Conservation (phyloP, 2,329 filamentous ascomycete genomes). For the Amauroascus niger region DNA sequence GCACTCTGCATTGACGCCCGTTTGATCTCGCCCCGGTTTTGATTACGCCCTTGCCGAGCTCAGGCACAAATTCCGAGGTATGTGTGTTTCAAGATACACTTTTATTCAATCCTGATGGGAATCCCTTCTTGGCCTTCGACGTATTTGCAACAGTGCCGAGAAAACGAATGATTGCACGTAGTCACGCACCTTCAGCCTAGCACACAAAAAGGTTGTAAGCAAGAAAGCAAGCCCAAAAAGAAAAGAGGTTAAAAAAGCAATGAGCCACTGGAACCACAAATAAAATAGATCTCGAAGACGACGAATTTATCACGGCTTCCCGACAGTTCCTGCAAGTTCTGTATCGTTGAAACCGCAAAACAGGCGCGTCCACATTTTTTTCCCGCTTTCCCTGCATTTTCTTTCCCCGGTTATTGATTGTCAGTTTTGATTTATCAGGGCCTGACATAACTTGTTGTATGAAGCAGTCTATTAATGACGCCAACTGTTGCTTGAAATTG, state of each 20-base stretch:
- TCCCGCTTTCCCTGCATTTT: background rate
- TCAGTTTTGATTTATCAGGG: conserved; percentile 4
- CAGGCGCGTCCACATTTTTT: background rate
- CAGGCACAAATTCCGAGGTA: conserved; percentile 8
- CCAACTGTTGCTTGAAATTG: conserved; percentile 4
- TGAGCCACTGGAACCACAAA: conserved; percentile 1
- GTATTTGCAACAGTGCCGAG: conserved; percentile 9
- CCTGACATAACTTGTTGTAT: conserved; percentile 6
- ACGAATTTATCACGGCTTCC: background rate
- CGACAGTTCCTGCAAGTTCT: background rate
- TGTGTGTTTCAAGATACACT: conserved; percentile 10
- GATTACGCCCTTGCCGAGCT: conserved; percentile 9
- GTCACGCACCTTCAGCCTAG: background rate
- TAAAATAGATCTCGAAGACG: background rate
- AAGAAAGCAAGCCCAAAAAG: background rate
- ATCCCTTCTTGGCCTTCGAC: conserved; percentile 9
- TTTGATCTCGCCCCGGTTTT: conserved; percentile 9
- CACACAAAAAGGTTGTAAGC: background rate
- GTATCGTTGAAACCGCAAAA: conserved; percentile 4
- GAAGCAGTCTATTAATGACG: conserved; percentile 4
- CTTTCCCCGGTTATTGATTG: conserved; percentile 6
- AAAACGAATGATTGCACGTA: conserved; percentile 4
- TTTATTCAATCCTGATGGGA: conserved; percentile 1
- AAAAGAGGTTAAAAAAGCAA: conserved; percentile 8
- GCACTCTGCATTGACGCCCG: conserved; percentile 12